Base-by-base conservation (phyloP, 2,329 filamentous ascomycete species). In the Aspergillus vadensis region DNA sequence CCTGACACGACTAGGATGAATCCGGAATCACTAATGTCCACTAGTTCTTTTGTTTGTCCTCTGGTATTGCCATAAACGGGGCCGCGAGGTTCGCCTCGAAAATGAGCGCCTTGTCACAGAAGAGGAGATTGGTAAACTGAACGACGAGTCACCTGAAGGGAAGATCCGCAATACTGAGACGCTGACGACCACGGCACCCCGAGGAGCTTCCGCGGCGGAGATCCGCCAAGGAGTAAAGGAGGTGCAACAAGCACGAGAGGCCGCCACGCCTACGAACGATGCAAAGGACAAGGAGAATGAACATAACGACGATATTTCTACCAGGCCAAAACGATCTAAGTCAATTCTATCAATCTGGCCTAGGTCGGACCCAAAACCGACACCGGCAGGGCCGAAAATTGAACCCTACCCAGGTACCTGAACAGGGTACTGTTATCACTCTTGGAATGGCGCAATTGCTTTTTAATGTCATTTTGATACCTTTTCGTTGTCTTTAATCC, bases 51-150 rank as follows among this genome's bases (percentile, higher is more conserved):
- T 99, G 59, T 95, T 97, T 73, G 91, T 96, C 48, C 88, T 98
- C 69, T 99, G 94, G 93, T 99, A 98, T 79, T 98, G 93, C 79
- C 90, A 98, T 78, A 98, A 98, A 81, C 90, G 95, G 57, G 95
- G 95, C 41, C 87, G 87, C 48, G 94, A 99, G 79, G 88, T 88
- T 6, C 86, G 95, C 54, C 85, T 98, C 12, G 88, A 90, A 72
- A 86, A 81, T 54, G 84, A 86, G 64, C 77, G 80, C 14, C 72
- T 82, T 15, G 76, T 81, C 23, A 80, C 77, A 0, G 79, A 81
- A 63, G 73, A 77, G 41, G 79, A 81, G 64, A 75, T 80, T 25
- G 67, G 63, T 25, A 72, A 73, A 62, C 66, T 80, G 57, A 79
- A 81, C 27, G 70, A 72, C 43, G 69, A 77, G 5, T 58, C 65